Percentiles rank a stretch among this genome's conserved stretches.
Conservation (phyloP, 2,329 filamentous ascomycete genomes). For the Aureobasidium namibiae region DNA sequence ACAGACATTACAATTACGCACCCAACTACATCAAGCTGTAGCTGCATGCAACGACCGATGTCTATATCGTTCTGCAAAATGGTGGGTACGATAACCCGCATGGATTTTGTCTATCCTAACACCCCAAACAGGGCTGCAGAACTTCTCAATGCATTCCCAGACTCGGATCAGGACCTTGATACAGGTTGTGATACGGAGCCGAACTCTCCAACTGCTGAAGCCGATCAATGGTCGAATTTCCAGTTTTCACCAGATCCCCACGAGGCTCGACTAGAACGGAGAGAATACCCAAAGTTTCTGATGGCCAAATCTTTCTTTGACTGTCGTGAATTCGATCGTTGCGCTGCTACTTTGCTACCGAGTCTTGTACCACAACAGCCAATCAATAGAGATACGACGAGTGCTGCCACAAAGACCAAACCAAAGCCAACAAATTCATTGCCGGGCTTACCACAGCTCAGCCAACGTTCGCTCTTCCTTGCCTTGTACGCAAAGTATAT, state of each 20-base stretch:
- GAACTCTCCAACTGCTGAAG: constrained; percentile 34
- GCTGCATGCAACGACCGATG: constrained; percentile 90
- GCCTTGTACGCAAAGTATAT: constrained; percentile 88
- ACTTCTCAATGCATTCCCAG: constrained; percentile 72
- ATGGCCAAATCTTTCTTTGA: constrained; percentile 93
- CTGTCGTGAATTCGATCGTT: constrained; percentile 89
- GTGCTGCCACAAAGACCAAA: constrained; percentile 47
- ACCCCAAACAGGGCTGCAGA: constrained; percentile 69
- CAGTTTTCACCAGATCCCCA: constrained; percentile 6
- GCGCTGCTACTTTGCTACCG: constrained; percentile 81
- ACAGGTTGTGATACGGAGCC: constrained; percentile 49
- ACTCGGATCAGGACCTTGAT: constrained; percentile 34
- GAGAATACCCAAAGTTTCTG: constrained; percentile 74
- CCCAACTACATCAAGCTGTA: constrained; percentile 73
- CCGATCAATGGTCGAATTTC: background rate
- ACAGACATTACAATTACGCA: constrained; percentile 54
- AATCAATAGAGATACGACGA: constrained; percentile 22
- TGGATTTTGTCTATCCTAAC: constrained; percentile 14
- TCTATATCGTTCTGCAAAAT: constrained; percentile 93
- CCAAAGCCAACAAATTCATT: constrained; percentile 38
- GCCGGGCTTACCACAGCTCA: constrained; percentile 47
- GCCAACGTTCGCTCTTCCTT: constrained; percentile 87
- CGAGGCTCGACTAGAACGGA: constrained; percentile 59
- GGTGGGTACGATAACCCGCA: constrained; percentile 45
- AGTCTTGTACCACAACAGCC: constrained; percentile 48